Evolutionary conservation across 2,329 filamentous ascomycete species (phyloP), one percentile per base, ranked within the genome.

Genomic region (Epichloe elymi): DNA sequence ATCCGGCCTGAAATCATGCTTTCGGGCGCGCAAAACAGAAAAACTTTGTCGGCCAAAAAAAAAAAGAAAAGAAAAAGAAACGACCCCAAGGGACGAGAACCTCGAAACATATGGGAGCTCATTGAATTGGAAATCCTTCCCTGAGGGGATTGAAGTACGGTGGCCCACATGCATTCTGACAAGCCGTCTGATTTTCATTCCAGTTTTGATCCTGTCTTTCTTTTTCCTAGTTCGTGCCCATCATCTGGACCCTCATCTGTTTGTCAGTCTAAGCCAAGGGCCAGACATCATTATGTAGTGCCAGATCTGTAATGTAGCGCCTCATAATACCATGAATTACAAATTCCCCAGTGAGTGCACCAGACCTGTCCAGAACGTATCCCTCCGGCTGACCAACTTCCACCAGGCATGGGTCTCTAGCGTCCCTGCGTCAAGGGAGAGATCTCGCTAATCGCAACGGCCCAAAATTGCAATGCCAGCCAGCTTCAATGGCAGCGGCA

Each of bases 361-460:
- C 14, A 30, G 15, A 14, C 7, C n/a, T 35, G 15, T 38, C 40
- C 17, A 14, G n/a, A 30, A 23, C 39, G 17, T 44, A n/a, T 11
- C 36, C 36, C 15, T 8, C 33, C 12, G 45, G 19, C 20, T 36
- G 17, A 49, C 19, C 17, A 41, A 40, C 20, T 11, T 38, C 19
- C n/a, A 19, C 5, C 14, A 17, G 33, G 6, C 15, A 37, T 33
- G 33, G 35, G 45, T 14, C 26, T 8, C 17, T 15, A 6, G 19
- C 23, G 15, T 38, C 20, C 37, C 26, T 49, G 14, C 10, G 35
- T 33, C 38, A 51, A 53, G 54, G 54, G 45, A 55, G 52, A 54
- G 35, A 46, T 57, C 54, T 58, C 55, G 56, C 56, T 57, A 57
- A 58, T 56, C 54, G 49, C 53, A n/a, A 14, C 37, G 37, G 5